Evolutionary conservation across 1,139 yeast genomes (phyloP).

Genomic region (Pichia sp.): DNA sequence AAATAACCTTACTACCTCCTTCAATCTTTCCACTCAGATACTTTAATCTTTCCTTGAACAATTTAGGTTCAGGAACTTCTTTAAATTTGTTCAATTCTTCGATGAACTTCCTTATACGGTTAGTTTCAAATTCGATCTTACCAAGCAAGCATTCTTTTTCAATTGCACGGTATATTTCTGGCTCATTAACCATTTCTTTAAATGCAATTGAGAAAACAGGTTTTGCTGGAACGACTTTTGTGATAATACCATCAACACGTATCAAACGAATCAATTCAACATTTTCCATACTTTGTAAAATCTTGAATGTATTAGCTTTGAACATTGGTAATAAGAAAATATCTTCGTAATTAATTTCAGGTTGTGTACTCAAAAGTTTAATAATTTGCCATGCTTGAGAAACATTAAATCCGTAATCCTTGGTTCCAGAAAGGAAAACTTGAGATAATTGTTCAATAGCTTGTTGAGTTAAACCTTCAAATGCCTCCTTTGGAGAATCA

Average conservation of each 20-base stretch:
- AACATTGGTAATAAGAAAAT: constrained; percentile 58
- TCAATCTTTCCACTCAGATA: constrained; percentile 64
- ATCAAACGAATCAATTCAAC: constrained; percentile 65
- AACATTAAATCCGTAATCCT: constrained; percentile 48
- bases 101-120: constrained; percentile 59
- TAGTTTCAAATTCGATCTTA: constrained; percentile 54
- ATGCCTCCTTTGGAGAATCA: constrained; percentile 70
- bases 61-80: constrained; percentile 36
- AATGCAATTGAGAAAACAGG: constrained; percentile 86
- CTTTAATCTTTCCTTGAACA: constrained; percentile 54
- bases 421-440: constrained; percentile 44
- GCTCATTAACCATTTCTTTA: constrained; percentile 52
- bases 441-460: constrained; percentile 86
- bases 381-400: constrained; percentile 89
- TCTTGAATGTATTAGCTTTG: constrained; percentile 48
- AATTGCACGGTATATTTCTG: constrained; percentile 50
- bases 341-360: constrained; percentile 44
- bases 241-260: constrained; percentile 70
- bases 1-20: constrained; percentile 41
- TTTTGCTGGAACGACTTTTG: constrained; percentile 66
- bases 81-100: constrained; percentile 61
- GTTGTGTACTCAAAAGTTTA: constrained; percentile 50
- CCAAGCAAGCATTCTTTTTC: constrained; percentile 56
- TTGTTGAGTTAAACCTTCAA: constrained; percentile 72
- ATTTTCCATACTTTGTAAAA: constrained; percentile 68